phyloP scores from a whole-genome alignment of 805 yeast species.

The Starmerella riodocensis region DNA sequence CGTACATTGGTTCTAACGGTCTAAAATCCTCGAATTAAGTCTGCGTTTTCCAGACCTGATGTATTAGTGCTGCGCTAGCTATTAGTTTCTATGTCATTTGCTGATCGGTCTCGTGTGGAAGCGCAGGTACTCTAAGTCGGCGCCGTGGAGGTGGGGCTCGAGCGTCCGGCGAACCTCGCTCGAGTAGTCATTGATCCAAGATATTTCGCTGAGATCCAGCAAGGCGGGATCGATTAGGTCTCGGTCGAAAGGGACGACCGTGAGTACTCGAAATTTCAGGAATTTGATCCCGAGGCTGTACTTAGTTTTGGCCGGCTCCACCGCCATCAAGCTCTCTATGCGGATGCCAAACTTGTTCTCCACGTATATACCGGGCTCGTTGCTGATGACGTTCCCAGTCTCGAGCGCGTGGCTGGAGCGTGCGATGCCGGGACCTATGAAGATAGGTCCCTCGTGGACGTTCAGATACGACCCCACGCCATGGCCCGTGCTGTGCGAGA shows the following conservation, averaged over 20 bases:
- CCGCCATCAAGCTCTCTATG: conserved; percentile 69
- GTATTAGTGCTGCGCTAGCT: too few relatives aligned
- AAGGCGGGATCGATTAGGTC: conserved; percentile 51
- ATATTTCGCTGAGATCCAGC: conserved; percentile 47
- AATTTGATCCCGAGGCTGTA: conserved; percentile 40
- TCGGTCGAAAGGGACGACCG: conserved; percentile 70
- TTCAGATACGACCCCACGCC: conserved; percentile 87
- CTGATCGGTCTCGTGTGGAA: conserved; percentile 10
- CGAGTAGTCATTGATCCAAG: conserved; percentile 62
- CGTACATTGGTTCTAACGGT: neutral
- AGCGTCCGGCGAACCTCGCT: conserved; percentile 40
- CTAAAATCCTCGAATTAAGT: too few relatives aligned
- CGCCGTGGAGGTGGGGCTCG: conserved; percentile 37
- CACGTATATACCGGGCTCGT: conserved; percentile 90
- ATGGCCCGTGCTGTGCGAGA: conserved; percentile 92
- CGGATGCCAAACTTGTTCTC: conserved; percentile 86
- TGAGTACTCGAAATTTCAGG: conserved; percentile 67
- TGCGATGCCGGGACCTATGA: conserved; percentile 34
- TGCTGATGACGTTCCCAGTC: conserved; percentile 65
- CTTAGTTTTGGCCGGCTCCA: conserved; percentile 31
- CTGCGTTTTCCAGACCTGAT: too few relatives aligned
- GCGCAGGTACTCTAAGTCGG: conserved; percentile 54
- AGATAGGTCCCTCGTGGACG: conserved; percentile 92
- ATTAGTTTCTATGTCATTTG: neutral
- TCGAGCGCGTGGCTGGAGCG: conserved; percentile 38